Conservation (phyloP, 495 filamentous ascomycete species). For the Penicillium argentinense region DNA sequence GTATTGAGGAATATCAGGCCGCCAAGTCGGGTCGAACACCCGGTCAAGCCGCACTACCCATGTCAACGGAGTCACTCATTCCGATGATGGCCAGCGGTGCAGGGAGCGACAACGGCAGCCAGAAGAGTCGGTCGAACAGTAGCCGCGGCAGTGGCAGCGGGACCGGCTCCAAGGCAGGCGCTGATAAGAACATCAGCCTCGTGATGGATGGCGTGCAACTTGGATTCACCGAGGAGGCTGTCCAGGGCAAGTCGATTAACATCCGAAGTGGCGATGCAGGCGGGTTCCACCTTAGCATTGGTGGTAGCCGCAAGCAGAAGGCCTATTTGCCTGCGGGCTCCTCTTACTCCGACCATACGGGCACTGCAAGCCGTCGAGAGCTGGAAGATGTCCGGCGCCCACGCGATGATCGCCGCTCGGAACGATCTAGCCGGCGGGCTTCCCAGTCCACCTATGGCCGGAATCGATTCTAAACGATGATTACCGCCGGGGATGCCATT, state of each 20-base stretch:
- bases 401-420: constrained; percentile 38
- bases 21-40: constrained; percentile 26
- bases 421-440: constrained; percentile 39
- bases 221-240: constrained; percentile 36
- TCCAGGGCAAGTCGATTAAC: constrained; percentile 42
- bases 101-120: constrained; percentile 46
- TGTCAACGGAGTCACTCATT: constrained; percentile 37
- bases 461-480: constrained; percentile 8
- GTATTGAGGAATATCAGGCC: constrained; percentile 43
- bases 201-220: constrained; percentile 46
- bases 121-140: constrained; percentile 47
- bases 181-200: constrained; percentile 44
- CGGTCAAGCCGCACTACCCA: constrained; percentile 23
- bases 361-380: constrained; percentile 27
- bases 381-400: constrained; percentile 30
- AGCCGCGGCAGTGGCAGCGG: constrained; percentile 45
- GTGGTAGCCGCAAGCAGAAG: constrained; percentile 35
- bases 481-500: neutral
- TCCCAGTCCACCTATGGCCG: constrained; percentile 40
- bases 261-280: constrained; percentile 42
- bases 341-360: constrained; percentile 33
- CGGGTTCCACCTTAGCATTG: constrained; percentile 40
- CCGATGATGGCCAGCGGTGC: constrained; percentile 29
- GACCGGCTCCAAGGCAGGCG: constrained; percentile 31
- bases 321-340: constrained; percentile 37